phyloP scores from a whole-genome alignment of 2,329 filamentous ascomycete genomes.

The Calonectria pseudoturangicola region DNA sequence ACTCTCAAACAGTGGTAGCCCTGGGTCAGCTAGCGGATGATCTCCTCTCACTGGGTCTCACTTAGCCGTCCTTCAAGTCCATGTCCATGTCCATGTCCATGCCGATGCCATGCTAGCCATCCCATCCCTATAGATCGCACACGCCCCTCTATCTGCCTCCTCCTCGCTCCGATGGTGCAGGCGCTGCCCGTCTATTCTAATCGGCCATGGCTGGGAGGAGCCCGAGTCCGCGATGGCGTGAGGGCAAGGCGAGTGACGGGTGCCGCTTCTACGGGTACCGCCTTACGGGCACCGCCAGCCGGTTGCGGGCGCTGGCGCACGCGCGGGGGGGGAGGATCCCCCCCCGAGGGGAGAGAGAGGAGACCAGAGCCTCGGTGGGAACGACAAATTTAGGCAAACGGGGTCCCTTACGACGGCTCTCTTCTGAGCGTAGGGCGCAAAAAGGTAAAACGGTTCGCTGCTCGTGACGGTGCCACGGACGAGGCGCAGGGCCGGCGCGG shows the following conservation, averaged over 20 bases:
- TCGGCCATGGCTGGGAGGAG: not conserved
- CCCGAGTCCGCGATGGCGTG: slow-evolving; percentile 26
- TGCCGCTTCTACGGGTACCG: not conserved
- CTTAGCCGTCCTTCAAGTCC: slow-evolving; percentile 18
- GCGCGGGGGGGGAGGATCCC: slow-evolving; percentile 15
- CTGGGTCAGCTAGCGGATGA: slow-evolving; percentile 17
- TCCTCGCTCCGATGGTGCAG: no score
- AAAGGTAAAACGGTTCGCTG: slow-evolving; percentile 21
- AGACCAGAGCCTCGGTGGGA: slow-evolving; percentile 6
- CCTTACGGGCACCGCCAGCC: slow-evolving; percentile 16
- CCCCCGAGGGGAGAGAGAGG: not conserved
- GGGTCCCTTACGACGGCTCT: not conserved
- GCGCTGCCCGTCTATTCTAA: not conserved
- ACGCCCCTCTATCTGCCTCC: not conserved
- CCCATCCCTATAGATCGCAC: slow-evolving; percentile 7
- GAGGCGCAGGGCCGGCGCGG: slow-evolving; percentile 19
- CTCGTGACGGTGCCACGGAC: slow-evolving; percentile 22
- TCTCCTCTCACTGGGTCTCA: slow-evolving; percentile 13
- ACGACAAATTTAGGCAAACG: slow-evolving; percentile 21
- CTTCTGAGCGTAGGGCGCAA: not conserved
- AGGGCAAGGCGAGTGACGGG: slow-evolving; percentile 5
- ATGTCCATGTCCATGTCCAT: slow-evolving; percentile 18
- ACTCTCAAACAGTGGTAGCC: slow-evolving; percentile 21
- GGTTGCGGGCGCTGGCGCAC: slow-evolving; percentile 12
- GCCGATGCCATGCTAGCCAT: slow-evolving; percentile 24